Conservation (phyloP, 305 asterid genomes). For the Fraxinus nigra region DNA sequence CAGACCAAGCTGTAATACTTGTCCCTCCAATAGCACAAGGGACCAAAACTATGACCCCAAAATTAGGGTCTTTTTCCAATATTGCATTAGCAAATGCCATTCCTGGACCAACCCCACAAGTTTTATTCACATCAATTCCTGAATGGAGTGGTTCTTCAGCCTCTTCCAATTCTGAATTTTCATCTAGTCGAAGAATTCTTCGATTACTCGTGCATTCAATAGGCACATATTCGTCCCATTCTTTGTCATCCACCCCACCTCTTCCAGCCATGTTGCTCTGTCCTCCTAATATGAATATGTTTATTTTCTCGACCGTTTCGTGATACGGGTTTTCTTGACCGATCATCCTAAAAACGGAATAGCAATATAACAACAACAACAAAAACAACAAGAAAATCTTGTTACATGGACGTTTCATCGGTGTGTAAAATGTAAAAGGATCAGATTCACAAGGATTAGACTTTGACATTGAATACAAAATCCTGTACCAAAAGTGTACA, state of each 20-base stretch:
- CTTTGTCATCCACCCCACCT: neutral
- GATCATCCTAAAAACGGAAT: slow-evolving; percentile 19
- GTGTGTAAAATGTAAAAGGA: neutral
- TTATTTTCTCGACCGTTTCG: slow-evolving; percentile 2
- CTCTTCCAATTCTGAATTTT: slow-evolving; percentile 43
- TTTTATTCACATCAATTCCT: slow-evolving; percentile 40
- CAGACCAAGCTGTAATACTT: slow-evolving; percentile 45
- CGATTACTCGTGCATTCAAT: slow-evolving; percentile 32
- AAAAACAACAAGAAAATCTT: slow-evolving; percentile 20
- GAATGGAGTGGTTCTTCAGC: slow-evolving; percentile 53
- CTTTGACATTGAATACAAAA: neutral
- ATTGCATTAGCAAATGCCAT: slow-evolving; percentile 44
- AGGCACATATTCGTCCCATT: slow-evolving; percentile 52
- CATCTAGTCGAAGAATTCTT: slow-evolving; percentile 35
- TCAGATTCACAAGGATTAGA: neutral
- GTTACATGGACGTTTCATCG: neutral
- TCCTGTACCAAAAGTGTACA: neutral
- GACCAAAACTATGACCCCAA: slow-evolving; percentile 48
- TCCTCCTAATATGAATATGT: slow-evolving; percentile 44
- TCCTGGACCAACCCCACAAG: slow-evolving; percentile 65
- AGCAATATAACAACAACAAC: slow-evolving; percentile 25
- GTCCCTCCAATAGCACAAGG: slow-evolving; percentile 80
- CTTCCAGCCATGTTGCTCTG: too few relatives aligned
- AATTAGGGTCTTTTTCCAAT: slow-evolving; percentile 24
- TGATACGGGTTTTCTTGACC: neutral